Conservation (phyloP, 2,329 filamentous ascomycete genomes). For the Ceratocystiopsis sp. region DNA sequence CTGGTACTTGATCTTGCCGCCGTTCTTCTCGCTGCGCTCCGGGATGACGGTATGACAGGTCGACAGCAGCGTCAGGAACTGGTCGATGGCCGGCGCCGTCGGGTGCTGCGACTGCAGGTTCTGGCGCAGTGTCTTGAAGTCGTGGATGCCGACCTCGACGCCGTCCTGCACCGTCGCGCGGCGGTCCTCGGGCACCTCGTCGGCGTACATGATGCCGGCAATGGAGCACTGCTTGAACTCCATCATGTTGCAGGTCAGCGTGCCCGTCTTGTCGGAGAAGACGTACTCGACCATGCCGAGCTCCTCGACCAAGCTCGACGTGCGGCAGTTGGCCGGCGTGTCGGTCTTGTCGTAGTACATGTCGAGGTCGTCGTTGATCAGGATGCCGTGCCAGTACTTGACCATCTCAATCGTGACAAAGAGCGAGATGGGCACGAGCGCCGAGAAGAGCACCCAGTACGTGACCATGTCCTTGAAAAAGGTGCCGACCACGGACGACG, state of each 20-base stretch:
- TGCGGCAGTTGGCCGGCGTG: slow-evolving; percentile 88
- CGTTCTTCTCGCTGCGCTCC: slow-evolving; percentile 62
- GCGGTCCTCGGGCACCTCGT: slow-evolving; percentile 81
- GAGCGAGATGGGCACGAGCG: slow-evolving; percentile 88
- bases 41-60: slow-evolving; percentile 97
- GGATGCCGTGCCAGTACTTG: slow-evolving; percentile 94
- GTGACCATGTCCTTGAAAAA: slow-evolving; percentile 94
- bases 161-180: slow-evolving; percentile 65
- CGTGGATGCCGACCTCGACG: slow-evolving; percentile 61
- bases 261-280: slow-evolving; percentile 89
- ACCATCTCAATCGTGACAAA: slow-evolving; percentile 96
- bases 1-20: slow-evolving; percentile 84
- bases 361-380: slow-evolving; percentile 94
- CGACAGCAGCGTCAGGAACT: slow-evolving; percentile 73
- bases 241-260: slow-evolving; percentile 86
- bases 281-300: slow-evolving; percentile 97
- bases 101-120: slow-evolving; percentile 42
- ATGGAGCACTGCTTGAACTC: slow-evolving; percentile 95
- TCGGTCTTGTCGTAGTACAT: slow-evolving; percentile 96
- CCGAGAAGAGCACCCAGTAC: slow-evolving; percentile 96
- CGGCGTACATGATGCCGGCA: slow-evolving; percentile 82
- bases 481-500: slow-evolving; percentile 44
- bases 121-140: slow-evolving; percentile 58
- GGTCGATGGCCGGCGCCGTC: slow-evolving; percentile 40
- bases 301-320: slow-evolving; percentile 91